Base-by-base conservation (phyloP, 192 early-diverging fungal species). In the Cetraspora pellucida region DNA sequence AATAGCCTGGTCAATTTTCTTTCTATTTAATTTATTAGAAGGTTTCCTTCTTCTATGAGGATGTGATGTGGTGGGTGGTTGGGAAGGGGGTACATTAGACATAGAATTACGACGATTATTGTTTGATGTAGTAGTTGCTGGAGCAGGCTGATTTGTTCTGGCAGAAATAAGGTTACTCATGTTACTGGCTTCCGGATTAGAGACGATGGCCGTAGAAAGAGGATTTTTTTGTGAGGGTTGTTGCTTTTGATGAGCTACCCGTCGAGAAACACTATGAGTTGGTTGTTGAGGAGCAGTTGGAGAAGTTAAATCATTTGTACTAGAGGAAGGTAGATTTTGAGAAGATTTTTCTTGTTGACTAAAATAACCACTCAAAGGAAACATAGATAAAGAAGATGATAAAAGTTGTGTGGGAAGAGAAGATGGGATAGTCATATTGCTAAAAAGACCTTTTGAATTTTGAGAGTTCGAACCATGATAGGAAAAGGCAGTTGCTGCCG, bases 1-100 rank as follows among this genome's bases (percentile, higher is more conserved):
- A 1, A 80, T 80, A 2, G 83, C 63, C 11, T 81, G 79, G 44
- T 84, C 83, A 19, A 84, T 75, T 66, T 78, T 49, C 10, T 80
- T 81, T 23, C 77, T 50, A 60, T 80, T 84, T 21, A 84, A 52
- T 68, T 81, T 81, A 21, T 64, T 75, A 64, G 74, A 60, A 21
- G 3, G n/a, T 49, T 63, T 75, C 23, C 64, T 75, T 50, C 37
- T 65, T 43, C 61, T 13, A 54, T 72, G 70, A 21, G 23, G 5
- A 61, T 19, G 19, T 72, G 43, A 19, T 72, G 68, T n/a, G 46
- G 68, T 4, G 27, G 68, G 14, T 37, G 70, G 37, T 23, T 21
- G 52, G 50, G 27, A 27, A 45, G 10, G 25, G 44, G 8, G 2
- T 37, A 37, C 37, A 37, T 37, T 37, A 37, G 37, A 2, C 7